phyloP scores from a whole-genome alignment of 768 basidiomycete genomes.

The Albatrellus ellisii region DNA sequence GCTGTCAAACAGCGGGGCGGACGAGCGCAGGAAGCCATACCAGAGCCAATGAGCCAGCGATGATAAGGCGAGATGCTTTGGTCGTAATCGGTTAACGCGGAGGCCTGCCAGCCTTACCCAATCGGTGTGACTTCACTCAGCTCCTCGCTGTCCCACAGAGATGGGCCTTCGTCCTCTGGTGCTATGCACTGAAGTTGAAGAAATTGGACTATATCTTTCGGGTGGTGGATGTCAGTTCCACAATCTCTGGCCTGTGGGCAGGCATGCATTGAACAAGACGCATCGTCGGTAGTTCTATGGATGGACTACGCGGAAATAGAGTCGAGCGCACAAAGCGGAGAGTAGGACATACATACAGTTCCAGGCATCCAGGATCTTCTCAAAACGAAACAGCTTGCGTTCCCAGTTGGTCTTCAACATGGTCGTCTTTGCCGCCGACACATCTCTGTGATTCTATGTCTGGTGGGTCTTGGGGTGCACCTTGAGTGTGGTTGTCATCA shows the following conservation, averaged over 20 bases:
- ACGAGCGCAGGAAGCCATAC: conserved; percentile 25
- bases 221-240: conserved; percentile 80
- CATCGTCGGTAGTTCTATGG: conserved; percentile 94
- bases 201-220: conserved; percentile 90
- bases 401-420: conserved; percentile 70
- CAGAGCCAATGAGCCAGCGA: conserved; percentile 84
- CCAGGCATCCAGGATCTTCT: conserved; percentile 82
- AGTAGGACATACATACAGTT: conserved; percentile 58
- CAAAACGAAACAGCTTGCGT: conserved; percentile 74
- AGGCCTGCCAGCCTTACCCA: conserved; percentile 45
- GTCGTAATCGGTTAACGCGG: conserved; percentile 21
- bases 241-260: conserved; percentile 32
- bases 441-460: conserved; percentile 95
- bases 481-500: conserved; percentile 75
- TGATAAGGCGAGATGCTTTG: conserved; percentile 99
- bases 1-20: neutral
- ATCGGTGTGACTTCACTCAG: conserved; percentile 40
- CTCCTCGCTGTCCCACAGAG: conserved; percentile 49
- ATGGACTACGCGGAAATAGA: conserved; percentile 48
- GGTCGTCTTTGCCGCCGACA: conserved; percentile 42
- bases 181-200: conserved; percentile 98
- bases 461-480: conserved; percentile 91
- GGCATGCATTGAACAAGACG: conserved; percentile 64
- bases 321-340: neutral
- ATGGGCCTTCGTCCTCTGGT: conserved; percentile 80